Evolutionary conservation across 1,284 basidiomycete genomes (phyloP).

Genomic region (Ceratobasidium sp.): DNA sequence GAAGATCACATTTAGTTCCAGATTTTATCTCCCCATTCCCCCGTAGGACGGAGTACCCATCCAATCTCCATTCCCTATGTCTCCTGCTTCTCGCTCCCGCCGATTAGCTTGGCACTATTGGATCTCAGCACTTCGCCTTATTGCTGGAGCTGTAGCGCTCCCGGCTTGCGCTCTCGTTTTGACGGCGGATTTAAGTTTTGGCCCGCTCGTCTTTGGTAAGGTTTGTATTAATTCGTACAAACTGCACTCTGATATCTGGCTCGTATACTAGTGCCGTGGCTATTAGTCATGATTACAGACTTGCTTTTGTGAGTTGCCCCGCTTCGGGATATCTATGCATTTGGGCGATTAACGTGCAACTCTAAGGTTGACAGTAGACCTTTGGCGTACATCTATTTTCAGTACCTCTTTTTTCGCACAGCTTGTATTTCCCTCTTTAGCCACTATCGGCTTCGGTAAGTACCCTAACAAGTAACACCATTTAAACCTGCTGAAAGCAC

Average conservation of each 20-base stretch:
- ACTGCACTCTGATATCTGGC: neutral
- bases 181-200: neutral
- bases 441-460: conserved; percentile 11
- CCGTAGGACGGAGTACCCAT: too few species aligned
- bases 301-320: conserved; percentile 1
- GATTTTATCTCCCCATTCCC: too few species aligned
- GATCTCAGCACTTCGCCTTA: conserved; percentile 24
- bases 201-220: neutral
- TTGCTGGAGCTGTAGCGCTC: neutral
- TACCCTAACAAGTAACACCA: neutral
- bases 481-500: neutral
- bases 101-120: conserved; percentile 29
- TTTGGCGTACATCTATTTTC: conserved; percentile 12
- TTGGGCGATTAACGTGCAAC: neutral
- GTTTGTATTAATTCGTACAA: neutral
- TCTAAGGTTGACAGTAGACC: conserved; percentile 23
- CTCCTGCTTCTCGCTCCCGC: neutral
- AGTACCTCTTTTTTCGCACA: conserved; percentile 20
- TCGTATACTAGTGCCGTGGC: conserved; percentile 1
- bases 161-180: neutral
- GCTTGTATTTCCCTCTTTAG: conserved; percentile 7
- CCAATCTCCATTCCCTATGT: neutral
- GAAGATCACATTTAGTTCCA: too few species aligned
- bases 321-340: neutral
- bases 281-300: conserved; percentile 11